Evolutionary conservation across 83 land plant species (phyloP), one percentile per base, ranked within the genome.

Genomic region (Isoetes engelmannii): DNA sequence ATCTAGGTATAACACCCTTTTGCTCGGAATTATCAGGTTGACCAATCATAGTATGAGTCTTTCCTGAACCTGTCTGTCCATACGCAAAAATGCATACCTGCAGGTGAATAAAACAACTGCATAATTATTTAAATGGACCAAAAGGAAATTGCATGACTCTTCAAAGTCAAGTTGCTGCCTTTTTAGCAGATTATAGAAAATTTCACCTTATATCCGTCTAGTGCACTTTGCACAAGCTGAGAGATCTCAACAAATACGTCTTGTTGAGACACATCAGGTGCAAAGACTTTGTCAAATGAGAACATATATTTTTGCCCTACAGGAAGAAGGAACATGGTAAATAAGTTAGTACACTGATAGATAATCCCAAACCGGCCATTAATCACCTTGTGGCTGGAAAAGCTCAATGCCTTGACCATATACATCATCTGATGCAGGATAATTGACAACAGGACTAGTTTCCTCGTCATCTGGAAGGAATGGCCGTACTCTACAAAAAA

Each of bases 31-130:
- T 59, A 48, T 88, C 92, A 61, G 89, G 88, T 47, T 82, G 80
- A 0, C 98, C 98, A 76, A 93, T 80, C 98, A 93, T 93, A 0
- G 98, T 93, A 60, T 87, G 87, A 0, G 98, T 93, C 72, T 93
- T 90, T 9, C 95, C 98, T 4, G 98, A 93, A 13, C 98, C 98
- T 5, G 98, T 93, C 63, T 93, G 98, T 12, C 98, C 98, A 79
- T 93, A 93, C 42, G 98, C 96, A 88, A 90, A 93, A 9, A 93
- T 87, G 70, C 92, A 93, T 44, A 93, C 98, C 95, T 93, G 85
- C 12, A 12, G 42, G 45, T 20, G 46, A 12, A 48, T 10, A 9
- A 17, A 42, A 54, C 45, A 10, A 42, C 5, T 7, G 45, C 17
- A 69, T 53, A 69, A 6, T 20, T 20, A 4, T 6, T n/a, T 43